Evolutionary conservation across 129 eudicot species (phyloP).

Genomic region (Pittosporum tobira): DNA sequence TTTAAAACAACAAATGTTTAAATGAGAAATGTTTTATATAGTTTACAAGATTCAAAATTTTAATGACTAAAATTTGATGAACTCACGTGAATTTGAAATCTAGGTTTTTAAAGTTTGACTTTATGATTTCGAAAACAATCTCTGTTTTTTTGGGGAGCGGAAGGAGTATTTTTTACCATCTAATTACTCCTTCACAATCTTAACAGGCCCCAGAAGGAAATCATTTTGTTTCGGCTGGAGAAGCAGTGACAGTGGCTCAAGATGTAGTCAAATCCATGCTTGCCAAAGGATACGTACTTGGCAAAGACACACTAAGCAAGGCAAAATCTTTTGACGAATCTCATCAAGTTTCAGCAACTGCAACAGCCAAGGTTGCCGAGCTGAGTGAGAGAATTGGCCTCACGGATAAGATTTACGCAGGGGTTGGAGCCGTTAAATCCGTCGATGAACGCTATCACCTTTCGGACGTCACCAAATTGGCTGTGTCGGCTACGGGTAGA

Average conservation of each 20-base stretch:
- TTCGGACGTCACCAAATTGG: conserved; percentile 52
- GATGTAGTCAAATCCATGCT: conserved; percentile 80
- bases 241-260: conserved; percentile 79
- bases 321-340: conserved; percentile 95
- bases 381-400: conserved; percentile 74
- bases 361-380: conserved; percentile 86
- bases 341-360: conserved; percentile 81
- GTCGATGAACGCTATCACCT: conserved; percentile 65
- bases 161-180: neutral
- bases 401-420: conserved; percentile 63
- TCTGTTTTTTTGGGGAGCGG: too few species aligned
- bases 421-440: conserved; percentile 65
- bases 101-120: too few species aligned
- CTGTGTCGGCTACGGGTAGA: conserved; percentile 64
- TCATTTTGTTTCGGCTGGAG: conserved; percentile 61
- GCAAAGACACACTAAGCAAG: conserved; percentile 58
- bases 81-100: too few species aligned
- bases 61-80: too few species aligned
- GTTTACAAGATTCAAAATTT: too few species aligned
- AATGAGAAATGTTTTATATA: too few species aligned
- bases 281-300: conserved; percentile 65
- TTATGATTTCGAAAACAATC: too few species aligned
- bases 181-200: neutral
- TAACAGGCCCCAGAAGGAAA: conserved; percentile 29
- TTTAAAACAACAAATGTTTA: too few species aligned